Conservation (phyloP, 192 early-diverging fungal genomes). For the Backusella tarrabulga region DNA sequence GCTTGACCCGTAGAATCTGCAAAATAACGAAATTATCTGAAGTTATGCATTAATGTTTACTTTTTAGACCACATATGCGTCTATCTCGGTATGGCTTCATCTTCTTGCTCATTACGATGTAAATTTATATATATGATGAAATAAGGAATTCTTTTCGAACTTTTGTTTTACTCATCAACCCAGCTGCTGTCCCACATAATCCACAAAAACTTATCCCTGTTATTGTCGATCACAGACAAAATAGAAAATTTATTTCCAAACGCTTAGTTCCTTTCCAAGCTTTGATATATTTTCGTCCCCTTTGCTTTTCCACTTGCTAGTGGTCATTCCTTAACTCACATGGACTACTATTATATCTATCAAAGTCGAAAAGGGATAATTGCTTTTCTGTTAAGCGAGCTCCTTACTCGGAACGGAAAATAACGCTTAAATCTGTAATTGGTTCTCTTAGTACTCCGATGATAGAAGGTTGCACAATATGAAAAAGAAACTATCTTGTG, state of each 20-base stretch:
- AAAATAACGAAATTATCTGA: not conserved
- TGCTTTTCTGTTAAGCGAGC: not conserved
- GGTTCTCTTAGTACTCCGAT: slow-evolving; percentile 6
- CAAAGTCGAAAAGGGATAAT: not conserved
- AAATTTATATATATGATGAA: not conserved
- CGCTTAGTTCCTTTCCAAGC: not conserved
- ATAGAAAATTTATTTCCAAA: not conserved
- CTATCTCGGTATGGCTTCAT: not conserved
- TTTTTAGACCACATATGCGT: not conserved
- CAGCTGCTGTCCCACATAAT: not conserved
- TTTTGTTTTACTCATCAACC: not conserved
- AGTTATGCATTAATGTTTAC: not conserved
- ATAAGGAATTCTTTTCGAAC: not conserved
- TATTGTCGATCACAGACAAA: not conserved
- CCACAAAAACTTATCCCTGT: not conserved
- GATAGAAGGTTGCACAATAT: not conserved
- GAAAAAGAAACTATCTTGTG: not conserved
- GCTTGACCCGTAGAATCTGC: not conserved
- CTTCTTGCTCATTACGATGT: not conserved
- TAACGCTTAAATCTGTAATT: slow-evolving; percentile 4
- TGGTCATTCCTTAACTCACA: not conserved
- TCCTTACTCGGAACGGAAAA: not conserved
- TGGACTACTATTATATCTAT: not conserved
- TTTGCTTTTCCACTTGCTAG: not conserved
- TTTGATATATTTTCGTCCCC: not conserved